A percentile compares a stretch with the other conserved stretches of the same genome.
Evolutionary conservation across 2,329 filamentous ascomycete genomes (phyloP).

Genomic region (Clarireedia homoeocarpa): DNA sequence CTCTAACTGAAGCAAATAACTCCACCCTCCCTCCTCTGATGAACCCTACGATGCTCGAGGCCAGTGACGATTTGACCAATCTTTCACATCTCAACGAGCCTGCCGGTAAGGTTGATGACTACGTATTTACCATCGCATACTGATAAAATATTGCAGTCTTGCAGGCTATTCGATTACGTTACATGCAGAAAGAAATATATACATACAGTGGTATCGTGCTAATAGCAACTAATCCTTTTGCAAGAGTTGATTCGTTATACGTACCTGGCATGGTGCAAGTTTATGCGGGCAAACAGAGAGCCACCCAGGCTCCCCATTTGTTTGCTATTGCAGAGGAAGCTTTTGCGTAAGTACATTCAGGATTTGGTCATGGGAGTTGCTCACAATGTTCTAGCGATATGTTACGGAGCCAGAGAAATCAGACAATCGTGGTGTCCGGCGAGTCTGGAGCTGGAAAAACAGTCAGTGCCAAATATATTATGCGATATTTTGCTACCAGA

Average conservation of each 20-base stretch:
- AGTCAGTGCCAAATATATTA: slow-evolving; percentile 99
- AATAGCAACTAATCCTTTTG: slow-evolving; percentile 97
- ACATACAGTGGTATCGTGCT: slow-evolving; percentile 98
- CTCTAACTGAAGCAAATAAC: slow-evolving; percentile 69
- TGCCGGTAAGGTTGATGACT: slow-evolving; percentile 56
- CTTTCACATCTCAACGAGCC: slow-evolving; percentile 97
- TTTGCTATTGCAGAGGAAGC: slow-evolving; percentile 99
- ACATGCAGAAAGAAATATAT: slow-evolving; percentile 98
- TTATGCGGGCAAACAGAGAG: slow-evolving; percentile 93
- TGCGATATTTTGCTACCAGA: slow-evolving; percentile 98
- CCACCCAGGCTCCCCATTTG: slow-evolving; percentile 92
- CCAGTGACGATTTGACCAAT: slow-evolving; percentile 95
- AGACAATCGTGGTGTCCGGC: slow-evolving; percentile 98
- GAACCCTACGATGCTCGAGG: slow-evolving; percentile 97
- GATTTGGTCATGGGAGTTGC: slow-evolving; percentile 16
- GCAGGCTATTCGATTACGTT: slow-evolving; percentile 94
- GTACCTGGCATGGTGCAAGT: slow-evolving; percentile 99
- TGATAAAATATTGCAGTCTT: slow-evolving; percentile 53
- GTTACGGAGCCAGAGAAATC: slow-evolving; percentile 90
- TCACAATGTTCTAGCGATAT: slow-evolving; percentile 66
- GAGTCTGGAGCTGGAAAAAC: slow-evolving; percentile 99
- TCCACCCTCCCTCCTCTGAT: slow-evolving; percentile 81
- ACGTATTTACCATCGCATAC: slow-evolving; percentile 1
- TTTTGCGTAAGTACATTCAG: slow-evolving; percentile 64
- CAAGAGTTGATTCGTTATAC: slow-evolving; percentile 93